phyloP scores from a whole-genome alignment of 441 rosid species.

The Syzygium malaccense region DNA sequence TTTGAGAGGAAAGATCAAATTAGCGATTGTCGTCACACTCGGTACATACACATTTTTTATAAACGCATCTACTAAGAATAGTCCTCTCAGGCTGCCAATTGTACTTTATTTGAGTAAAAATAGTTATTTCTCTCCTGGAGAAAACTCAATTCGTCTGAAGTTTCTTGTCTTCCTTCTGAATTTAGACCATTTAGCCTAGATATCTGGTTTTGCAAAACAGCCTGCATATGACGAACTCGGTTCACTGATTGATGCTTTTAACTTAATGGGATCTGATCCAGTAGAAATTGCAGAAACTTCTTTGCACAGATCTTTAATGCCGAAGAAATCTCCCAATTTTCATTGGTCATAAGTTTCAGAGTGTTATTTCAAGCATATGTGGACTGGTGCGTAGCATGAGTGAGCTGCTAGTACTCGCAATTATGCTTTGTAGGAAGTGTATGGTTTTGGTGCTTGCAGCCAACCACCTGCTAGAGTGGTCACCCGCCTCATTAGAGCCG shows the following conservation, averaged over 20 bases:
- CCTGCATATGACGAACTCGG: background rate
- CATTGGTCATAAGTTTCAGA: background rate
- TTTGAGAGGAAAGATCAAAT: background rate
- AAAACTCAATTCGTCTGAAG: background rate
- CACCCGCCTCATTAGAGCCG: background rate
- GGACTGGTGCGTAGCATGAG: too few species aligned
- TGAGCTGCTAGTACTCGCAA: background rate
- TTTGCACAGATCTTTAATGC: background rate
- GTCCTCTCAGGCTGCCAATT: background rate
- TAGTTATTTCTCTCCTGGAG: background rate
- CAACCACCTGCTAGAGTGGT: background rate
- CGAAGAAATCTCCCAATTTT: background rate
- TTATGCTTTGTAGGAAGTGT: background rate
- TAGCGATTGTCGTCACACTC: background rate
- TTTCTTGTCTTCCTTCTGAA: background rate
- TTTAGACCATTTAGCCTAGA: background rate
- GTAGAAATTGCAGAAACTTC: background rate
- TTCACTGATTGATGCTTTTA: background rate
- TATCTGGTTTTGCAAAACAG: background rate
- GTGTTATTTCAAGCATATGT: too few species aligned
- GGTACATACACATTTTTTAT: background rate
- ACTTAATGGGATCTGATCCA: background rate
- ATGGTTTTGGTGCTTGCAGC: background rate
- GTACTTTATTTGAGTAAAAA: background rate
- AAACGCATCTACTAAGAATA: background rate